Percentiles rank a stretch among this genome's conserved stretches.
These are phyloP conservation scores for Cryptococcus deneoformans DNA, from an alignment of 1,284 basidiomycete genomes.

Conservation along the genomic window DNA sequence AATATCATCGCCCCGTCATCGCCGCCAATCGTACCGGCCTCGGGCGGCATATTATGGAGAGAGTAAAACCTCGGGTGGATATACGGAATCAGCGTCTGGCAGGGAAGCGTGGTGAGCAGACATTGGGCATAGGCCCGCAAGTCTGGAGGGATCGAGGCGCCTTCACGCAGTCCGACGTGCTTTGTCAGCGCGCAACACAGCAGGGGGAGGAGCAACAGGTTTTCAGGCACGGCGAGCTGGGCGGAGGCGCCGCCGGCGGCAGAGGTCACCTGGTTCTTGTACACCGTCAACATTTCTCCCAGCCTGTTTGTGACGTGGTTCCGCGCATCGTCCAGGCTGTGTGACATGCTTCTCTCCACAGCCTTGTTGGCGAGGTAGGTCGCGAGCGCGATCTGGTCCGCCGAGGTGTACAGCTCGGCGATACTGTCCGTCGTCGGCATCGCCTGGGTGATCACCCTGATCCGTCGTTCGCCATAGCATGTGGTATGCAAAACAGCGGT, in stretches of 20 bases:
- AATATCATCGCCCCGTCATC: conserved; percentile 30
- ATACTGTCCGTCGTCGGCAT: conserved; percentile 90
- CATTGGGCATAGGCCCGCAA: conserved; percentile 93
- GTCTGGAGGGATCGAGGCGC: conserved; percentile 93
- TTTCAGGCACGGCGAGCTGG: conserved; percentile 88
- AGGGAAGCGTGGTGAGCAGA: conserved; percentile 85
- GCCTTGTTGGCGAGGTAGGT: conserved; percentile 94
- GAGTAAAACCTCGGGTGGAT: conserved; percentile 95
- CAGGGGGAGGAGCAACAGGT: conserved; percentile 86
- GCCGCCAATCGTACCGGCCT: conserved; percentile 47
- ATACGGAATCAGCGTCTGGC: conserved; percentile 88
- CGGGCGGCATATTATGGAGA: conserved; percentile 80
- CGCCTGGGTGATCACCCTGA: conserved; percentile 91
- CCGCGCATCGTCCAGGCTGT: conserved; percentile 83
- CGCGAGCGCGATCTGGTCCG: conserved; percentile 88
- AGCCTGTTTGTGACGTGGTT: conserved; percentile 89
- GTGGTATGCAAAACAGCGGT: conserved; percentile 96
- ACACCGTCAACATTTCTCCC: conserved; percentile 84
- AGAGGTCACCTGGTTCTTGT: conserved; percentile 96
- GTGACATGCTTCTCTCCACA: conserved; percentile 84
- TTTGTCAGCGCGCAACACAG: conserved; percentile 87
- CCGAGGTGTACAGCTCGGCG: conserved; percentile 91
- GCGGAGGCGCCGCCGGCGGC: conserved; percentile 81
- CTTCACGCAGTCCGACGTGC: conserved; percentile 93
- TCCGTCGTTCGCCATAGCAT: conserved; percentile 91